Evolutionary conservation across 2,329 filamentous ascomycete species (phyloP), one percentile per base, ranked within the genome.

Genomic region (Malbranchea zuffiana): DNA sequence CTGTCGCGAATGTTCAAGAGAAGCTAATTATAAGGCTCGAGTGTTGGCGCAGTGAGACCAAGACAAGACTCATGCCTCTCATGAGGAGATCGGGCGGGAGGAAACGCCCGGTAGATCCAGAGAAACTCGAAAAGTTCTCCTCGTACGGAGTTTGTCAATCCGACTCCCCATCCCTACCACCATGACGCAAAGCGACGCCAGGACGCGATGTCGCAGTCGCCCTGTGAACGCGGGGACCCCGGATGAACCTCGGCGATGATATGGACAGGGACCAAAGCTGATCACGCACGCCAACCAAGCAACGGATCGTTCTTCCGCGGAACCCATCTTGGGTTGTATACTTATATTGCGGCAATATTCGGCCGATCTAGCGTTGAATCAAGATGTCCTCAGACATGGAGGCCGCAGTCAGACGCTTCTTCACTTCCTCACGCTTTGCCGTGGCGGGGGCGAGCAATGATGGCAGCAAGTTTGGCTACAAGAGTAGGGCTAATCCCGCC

Each of bases 371-470:
- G 5, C 11, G 8, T 27, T 13, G n/a, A n/a, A 25, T 19, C 17
- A 39, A 33, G 24, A 27, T 30, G 10, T 43, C 37, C 15, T 16
- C 27, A 31, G 37, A 40, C 31, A 82, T 82, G 65, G 78, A 86
- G 55, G 69, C 75, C 31, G 74, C 80, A 30, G 78, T 85, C 30
- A 77, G 75, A 45, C 69, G 71, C 8, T 95, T 95, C 70, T 93
- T 95, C 66, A 70, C 75, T 3, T 80, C 80, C 5, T 74, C 80
- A 17, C 69, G 72, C 47, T 94, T 88, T 58, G 87, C 88, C 41
- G 88, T 95, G 18, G 85, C 87, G 13, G 88, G 88, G 50, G 88
- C 88, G 24, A 88, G 81, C 56, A 82, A 82, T 35, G 85, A 93
- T 61, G 69, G 81, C 26, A 66, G 69, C 55, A 95, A 94, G 60